Evolutionary conservation across 2,329 filamentous ascomycete species (phyloP), one percentile per base, ranked within the genome.

Genomic region (Sarocladium oryzae): DNA sequence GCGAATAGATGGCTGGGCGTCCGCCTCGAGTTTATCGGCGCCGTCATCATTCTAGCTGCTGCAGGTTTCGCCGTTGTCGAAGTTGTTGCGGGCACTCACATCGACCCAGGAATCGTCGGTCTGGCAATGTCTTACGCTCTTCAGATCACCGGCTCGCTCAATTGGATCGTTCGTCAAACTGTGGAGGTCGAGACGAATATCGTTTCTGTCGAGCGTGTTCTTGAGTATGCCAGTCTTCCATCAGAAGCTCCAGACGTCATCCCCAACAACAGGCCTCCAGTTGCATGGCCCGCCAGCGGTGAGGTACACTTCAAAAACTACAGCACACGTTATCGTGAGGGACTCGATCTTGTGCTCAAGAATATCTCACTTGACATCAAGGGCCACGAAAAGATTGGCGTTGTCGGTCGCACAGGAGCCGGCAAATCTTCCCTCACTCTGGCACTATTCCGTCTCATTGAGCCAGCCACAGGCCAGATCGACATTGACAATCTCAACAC

Each of bases 171-270:
- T 49, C 84, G 95, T 53, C 93, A 99, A 71, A 96, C 91, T 0
- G 93, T 99, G 30, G 95, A 99, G 69, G 93, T 99, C n/a, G 95
- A 99, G 76, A 97, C 92, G n/a, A 99, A 99, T 69, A 99, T 99
- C 63, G 92, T 99, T 41, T 96, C 92, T 9, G 93, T 99, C 33
- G 93, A 99, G 77, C 87, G 93, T 63, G 91, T 99, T 45, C 83
- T 99, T 48, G 95, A 99, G 69, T 99, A 99, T 70, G 89, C 92
- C 53, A 79, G 81, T 49, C 78, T 99, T 56, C 91, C 92, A 23
- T 93, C 87, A 67, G 93, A 99, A 72, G 92, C 93, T 49, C 89
- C 91, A 7, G 93, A 99, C 66, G 89, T 97, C 57, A 87, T 97
- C 60, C 86, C 88, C 63, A 86, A 89, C 69, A 86, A 88, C 65